Conservation (phyloP, 1,284 basidiomycete species). For the Fistulinella cinereoalba region DNA sequence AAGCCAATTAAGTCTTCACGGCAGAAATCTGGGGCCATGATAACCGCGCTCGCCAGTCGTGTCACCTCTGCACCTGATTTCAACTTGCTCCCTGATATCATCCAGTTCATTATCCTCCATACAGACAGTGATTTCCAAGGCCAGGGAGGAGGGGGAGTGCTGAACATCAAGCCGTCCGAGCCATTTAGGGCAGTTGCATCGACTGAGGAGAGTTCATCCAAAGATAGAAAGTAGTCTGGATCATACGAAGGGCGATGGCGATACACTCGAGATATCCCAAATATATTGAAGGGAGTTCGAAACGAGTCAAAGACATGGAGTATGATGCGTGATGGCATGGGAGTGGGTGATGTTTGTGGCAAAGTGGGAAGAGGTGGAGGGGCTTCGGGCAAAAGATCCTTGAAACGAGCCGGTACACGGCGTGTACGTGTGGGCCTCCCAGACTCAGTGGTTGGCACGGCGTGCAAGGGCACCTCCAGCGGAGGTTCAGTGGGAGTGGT, state of each 20-base stretch:
- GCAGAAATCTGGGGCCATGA: neutral
- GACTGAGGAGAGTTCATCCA: neutral
- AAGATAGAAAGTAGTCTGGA: neutral
- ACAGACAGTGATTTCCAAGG: neutral
- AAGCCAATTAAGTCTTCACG: neutral
- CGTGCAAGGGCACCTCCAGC: too few species aligned
- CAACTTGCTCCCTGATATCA: neutral
- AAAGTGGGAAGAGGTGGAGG: neutral
- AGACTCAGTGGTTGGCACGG: too few species aligned
- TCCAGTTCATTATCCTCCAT: slow-evolving; percentile 5
- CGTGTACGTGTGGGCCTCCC: neutral
- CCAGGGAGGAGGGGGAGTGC: slow-evolving; percentile 1
- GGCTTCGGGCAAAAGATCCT: neutral
- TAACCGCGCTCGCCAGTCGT: neutral
- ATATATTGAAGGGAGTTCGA: neutral
- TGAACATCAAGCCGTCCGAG: neutral
- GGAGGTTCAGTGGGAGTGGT: too few species aligned
- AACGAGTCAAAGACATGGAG: neutral
- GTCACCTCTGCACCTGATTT: slow-evolving; percentile 1
- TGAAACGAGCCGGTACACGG: neutral
- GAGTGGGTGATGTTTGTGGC: neutral
- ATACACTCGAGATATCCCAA: neutral
- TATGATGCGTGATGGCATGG: neutral
- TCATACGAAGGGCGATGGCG: neutral
- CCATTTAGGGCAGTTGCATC: neutral